A percentile compares a stretch with the other conserved stretches of the same genome.
These are phyloP conservation scores for Coniochaeta sp. DNA, from an alignment of 2,329 filamentous ascomycete species.

Conservation along the genomic window DNA sequence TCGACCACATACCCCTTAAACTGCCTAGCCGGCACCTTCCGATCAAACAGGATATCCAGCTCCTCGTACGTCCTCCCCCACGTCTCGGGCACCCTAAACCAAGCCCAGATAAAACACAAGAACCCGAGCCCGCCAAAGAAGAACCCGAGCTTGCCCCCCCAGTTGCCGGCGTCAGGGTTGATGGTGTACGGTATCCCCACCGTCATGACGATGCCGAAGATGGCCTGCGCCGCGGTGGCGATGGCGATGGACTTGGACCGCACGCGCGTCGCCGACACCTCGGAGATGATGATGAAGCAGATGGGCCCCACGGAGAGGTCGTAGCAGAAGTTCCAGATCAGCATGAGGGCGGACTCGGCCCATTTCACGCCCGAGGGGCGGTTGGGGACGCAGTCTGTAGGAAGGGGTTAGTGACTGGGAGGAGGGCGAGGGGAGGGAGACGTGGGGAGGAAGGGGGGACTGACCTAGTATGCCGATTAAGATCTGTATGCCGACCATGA, in stretches of 20 bases:
- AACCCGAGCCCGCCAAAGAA: conserved; percentile 30
- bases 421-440: no score
- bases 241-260: conserved; percentile 37
- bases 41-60: conserved; percentile 41
- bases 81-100: conserved; percentile 21
- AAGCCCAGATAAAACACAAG: conserved; percentile 28
- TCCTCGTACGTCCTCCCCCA: conserved; percentile 21
- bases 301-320: conserved; percentile 43
- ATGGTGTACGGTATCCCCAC: conserved; percentile 37
- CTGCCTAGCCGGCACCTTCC: conserved; percentile 61
- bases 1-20: conserved; percentile 48
- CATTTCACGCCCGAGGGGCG: conserved; percentile 31
- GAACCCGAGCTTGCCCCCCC: conserved; percentile 34
- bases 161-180: conserved; percentile 33
- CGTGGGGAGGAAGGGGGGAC: no score
- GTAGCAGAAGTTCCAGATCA: conserved; percentile 45
- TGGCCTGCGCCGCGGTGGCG: conserved; percentile 32
- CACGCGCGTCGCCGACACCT: conserved; percentile 37
- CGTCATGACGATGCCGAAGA: conserved; percentile 33
- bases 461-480: conserved; percentile 32
- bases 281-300: conserved; percentile 48
- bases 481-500: conserved; percentile 37
- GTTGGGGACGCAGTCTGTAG: conserved; percentile 34
- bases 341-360: conserved; percentile 43
- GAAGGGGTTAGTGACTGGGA: no score